phyloP scores from a whole-genome alignment of 2,329 filamentous ascomycete genomes.

The Penicillium palitans region DNA sequence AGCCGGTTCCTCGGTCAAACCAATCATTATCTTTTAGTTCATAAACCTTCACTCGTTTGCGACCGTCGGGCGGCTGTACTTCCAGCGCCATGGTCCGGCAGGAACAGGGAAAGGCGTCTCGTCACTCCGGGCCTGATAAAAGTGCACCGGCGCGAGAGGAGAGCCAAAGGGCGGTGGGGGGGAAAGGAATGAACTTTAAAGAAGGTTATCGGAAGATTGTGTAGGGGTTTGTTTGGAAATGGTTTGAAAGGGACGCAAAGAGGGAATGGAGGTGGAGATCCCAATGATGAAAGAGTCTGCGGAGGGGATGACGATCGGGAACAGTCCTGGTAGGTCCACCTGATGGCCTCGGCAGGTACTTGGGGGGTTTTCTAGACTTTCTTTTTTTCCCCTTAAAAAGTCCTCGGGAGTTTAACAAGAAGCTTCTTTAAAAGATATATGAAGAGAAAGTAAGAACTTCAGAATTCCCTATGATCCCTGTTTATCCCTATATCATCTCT shows the following conservation, averaged over 20 bases:
- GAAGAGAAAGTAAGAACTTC: conserved; percentile 11
- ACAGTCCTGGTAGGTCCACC: conserved; percentile 24
- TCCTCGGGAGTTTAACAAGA: conserved; percentile 7
- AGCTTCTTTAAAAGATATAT: conserved; percentile 13
- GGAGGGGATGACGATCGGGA: conserved; percentile 26
- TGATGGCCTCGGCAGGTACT: conserved; percentile 31
- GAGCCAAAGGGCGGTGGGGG: conserved; percentile 20
- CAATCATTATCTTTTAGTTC: conserved; percentile 98
- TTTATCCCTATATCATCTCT: neutral
- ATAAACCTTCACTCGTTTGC: conserved; percentile 89
- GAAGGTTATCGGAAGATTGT: conserved; percentile 16
- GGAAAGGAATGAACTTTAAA: neutral
- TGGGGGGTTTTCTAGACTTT: conserved; percentile 10
- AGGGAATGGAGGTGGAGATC: conserved; percentile 20
- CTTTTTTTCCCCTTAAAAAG: neutral
- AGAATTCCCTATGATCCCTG: neutral
- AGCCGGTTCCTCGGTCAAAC: conserved; percentile 96
- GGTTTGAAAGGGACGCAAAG: conserved; percentile 15
- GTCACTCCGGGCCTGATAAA: conserved; percentile 41
- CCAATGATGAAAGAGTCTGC: conserved; percentile 29
- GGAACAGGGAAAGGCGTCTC: conserved; percentile 36
- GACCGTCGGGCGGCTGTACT: conserved; percentile 50
- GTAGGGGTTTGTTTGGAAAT: conserved; percentile 15
- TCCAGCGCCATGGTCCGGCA: conserved; percentile 50
- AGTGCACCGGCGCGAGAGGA: conserved; percentile 34